Percentiles rank a stretch among this genome's conserved stretches.
These are phyloP conservation scores for Remersonia thermophila DNA, from an alignment of 2,329 filamentous ascomycete species.

Conservation along the genomic window DNA sequence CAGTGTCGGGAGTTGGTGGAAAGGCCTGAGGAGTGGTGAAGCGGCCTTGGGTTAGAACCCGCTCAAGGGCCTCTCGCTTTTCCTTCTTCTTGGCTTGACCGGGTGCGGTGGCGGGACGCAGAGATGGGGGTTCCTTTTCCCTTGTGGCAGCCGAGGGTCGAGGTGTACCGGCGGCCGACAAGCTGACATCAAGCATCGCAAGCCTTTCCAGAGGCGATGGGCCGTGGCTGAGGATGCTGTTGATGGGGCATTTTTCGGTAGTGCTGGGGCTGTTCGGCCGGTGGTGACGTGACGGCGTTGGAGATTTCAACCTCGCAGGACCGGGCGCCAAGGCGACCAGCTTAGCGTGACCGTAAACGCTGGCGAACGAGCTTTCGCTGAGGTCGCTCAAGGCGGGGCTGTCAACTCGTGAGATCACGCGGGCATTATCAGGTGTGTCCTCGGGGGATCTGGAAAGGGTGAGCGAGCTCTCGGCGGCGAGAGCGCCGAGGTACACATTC, in stretches of 20 bases:
- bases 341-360: conserved; percentile 44
- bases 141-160: conserved; percentile 19
- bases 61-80: conserved; percentile 35
- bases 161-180: conserved; percentile 19
- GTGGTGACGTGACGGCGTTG: conserved; percentile 16
- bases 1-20: conserved; percentile 48
- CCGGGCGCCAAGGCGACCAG: conserved; percentile 16
- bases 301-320: conserved; percentile 7
- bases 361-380: conserved; percentile 56
- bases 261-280: conserved; percentile 24
- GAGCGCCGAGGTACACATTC: conserved; percentile 42
- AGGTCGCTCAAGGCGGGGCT: conserved; percentile 53
- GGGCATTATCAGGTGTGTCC: conserved; percentile 23
- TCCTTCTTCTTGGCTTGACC: conserved; percentile 28
- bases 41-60: conserved; percentile 36
- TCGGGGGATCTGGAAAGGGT: conserved; percentile 38
- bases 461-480: conserved; percentile 29
- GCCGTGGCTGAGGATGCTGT: conserved; percentile 30
- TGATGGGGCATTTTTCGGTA: conserved; percentile 36
- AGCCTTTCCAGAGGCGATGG: conserved; percentile 39
- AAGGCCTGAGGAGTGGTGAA: conserved; percentile 30
- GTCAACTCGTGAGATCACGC: conserved; percentile 31
- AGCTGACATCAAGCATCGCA: conserved; percentile 29
- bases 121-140: conserved; percentile 15
- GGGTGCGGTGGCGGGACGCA: conserved; percentile 12